Base-by-base conservation (phyloP, 768 basidiomycete genomes). In the Hygrocybe coccinea region DNA sequence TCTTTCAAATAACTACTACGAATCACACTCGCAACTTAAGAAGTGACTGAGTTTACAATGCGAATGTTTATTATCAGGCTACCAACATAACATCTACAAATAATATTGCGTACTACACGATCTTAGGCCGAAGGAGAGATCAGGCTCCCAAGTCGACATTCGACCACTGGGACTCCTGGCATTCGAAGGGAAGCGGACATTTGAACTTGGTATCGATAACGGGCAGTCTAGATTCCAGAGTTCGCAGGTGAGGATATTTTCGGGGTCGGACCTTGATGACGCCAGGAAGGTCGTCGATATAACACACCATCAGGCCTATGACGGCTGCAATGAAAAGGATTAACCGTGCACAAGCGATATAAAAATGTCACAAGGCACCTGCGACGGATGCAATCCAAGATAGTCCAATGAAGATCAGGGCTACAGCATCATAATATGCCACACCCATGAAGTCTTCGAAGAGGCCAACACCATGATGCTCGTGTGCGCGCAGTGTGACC, bases 381-480 rank as follows among this genome's bases (percentile, higher is more conserved):
- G 39, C 39, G 12, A 61, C 24, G 15, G 66, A 56, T 10, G 64
- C 50, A n/a, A 66, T 36, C 25, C 69, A 75, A 15, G 69, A 69
- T 56, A 74, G 25, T 19, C 53, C 59, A 22, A 72, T 59, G 3
- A 72, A 58, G 2, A 62, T 59, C 11, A 58, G 53, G 2, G 66
- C 66, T 11, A 52, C 52, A 12, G 56, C 44, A 24, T 69, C 68
- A 4, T 69, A 54, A 53, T 65, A 51, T 0, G 46, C 33, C 11
- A 61, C 34, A 1, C 60, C 55, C 36, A 57, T 57, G 19, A 75
- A 69, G 50, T 75, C 71, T 3, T 55, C 55, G 60, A 69, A 70
- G 24, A 73, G 62, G 2, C 22, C 22, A 35, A 54, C 57, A n/a
- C 48, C 62, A 14, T 60, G 64, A 37, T 22, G 55, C 10, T 55